Base-by-base conservation (phyloP, 1,284 basidiomycete genomes). In the Microbotryum lychnidis-dioicae region DNA sequence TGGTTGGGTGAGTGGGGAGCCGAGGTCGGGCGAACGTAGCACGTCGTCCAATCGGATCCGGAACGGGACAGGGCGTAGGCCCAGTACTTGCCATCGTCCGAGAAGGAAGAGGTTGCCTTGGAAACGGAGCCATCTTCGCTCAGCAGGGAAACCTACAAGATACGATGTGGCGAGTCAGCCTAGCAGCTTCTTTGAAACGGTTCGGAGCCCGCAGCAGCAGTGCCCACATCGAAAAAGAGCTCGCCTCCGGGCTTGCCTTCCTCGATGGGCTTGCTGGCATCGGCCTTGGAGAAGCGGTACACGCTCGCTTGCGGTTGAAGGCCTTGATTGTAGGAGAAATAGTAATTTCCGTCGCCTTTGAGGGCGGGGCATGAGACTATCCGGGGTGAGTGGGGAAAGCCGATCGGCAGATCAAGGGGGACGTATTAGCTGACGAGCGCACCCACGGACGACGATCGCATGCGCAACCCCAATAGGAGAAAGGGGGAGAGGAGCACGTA, bases 31-130 rank as follows among this genome's bases (percentile, higher is more conserved):
- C 87, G 81, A 52, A 88, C 76, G 54, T 72, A 72, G 51, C 70
- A 65, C n/a, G 71, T 74, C 14, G 61, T 81, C 74, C 85, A 86
- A 73, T 90, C 88, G 69, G 84, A 86, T 65, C 87, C 87, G 48
- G 86, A 87, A 51, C 82, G 77, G n/a, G 85, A 86, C 14, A 89
- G 78, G 25, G 81, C 86, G 70, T 89, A 90, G 0, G 87, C 87
- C 71, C 81, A 87, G 66, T 83, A 84, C 72, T 84, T 81, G 29
- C 85, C 87, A 58, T 80, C 81, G 42, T 79, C 79, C 20, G 86
- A 86, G 72, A 87, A 86, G 44, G 81, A 78, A 16, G 79, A 80
- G 6, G 79, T 77, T 9, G 79, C 75, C 37, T 89, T 76, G 16
- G 86, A 80, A 18, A 83, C 82, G 1, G 86, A 87, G n/a, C 87